Evolutionary conservation across 2,329 filamentous ascomycete genomes (phyloP), one percentile per base, ranked within the genome.

Genomic region (Arthrinium phaeospermum): DNA sequence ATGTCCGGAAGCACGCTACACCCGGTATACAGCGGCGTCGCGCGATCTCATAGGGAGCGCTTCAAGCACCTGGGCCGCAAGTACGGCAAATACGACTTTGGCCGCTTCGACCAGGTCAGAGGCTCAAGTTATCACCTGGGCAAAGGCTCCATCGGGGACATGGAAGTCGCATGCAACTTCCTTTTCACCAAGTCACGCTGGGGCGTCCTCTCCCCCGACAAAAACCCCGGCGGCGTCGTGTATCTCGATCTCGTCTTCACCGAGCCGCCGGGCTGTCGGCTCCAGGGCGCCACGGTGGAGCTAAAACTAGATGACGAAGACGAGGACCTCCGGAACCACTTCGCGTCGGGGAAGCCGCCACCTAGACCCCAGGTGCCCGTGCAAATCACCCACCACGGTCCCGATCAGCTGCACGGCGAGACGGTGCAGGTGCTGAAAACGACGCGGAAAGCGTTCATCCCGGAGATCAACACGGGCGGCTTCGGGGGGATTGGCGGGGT

Each of bases 91-190:
- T 76, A 75, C 51, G 75, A 79, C 68, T 78, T 77, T 53, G 74
- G 74, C 24, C 64, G 76, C 16, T 79, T 78, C 53, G 76, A 78
- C 47, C 72, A 74, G 49, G 73, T 78, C 7, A 70, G 69, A 2
- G 71, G 70, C 13, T 75, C 74, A 24, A 77, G 74, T 19, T 57
- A 57, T 14, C 30, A 57, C 16, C 49, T 78, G n/a, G 77, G 74
- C 1, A 72, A 53, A 27, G 74, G 71, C 0, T 72, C 73, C 1
- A 71, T 79, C 2, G 78, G 78, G 0, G 76, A 77, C 37, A 72
- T 80, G 16, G 73, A 74, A 12, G 77, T 80, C 14, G 75, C 78
- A 44, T 79, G 78, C 71, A 72, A 74, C n/a, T 79, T 80, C 64
- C 72, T 77, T 22, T 80, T 79, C 69, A 74, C 74, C 47, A 77